Evolutionary conservation across 352 stramenopile genomes (phyloP), one percentile per base, ranked within the genome.

Genomic region (Pythium sp.): DNA sequence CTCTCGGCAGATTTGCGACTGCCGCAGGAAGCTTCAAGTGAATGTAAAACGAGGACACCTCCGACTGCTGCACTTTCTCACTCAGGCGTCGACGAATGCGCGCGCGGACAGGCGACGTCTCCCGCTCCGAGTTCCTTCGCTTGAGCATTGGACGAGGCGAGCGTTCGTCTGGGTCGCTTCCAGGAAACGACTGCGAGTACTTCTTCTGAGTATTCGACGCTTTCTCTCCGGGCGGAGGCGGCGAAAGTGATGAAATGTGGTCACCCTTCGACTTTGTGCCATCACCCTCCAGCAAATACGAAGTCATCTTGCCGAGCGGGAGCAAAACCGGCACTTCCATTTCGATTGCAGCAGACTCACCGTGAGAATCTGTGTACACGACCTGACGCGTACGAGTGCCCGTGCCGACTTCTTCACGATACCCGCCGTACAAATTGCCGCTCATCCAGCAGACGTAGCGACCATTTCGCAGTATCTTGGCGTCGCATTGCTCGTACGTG

Each of bases 311-410:
- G 5, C 86, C 86, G 2, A 93, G 64, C 0, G 86, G 86, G 20
- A 93, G 61, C 61, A 89, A 71, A 9, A 90, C 77, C 0, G 86
- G 86, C 9, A 93, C 83, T 47, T 93, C 86, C 82, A 93, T 93
- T 26, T 92, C 82, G 32, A 93, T 78, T 1, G 73, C 72, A 26
- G 43, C 80, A 12, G 78, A 72, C 26, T 90, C 81, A 7, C 83
- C 83, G 24, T 89, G 73, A 0, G 68, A 62, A 58, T 88, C 78
- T 32, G 79, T 83, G 64, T 84, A 93, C 53, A 91, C 62, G 15
- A 93, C 46, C 36, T 79, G 76, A 30, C 86, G 82, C 18, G 72
- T 87, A 59, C 86, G 76, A 18, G 82, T 79, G n/a, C 81, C 81
- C 1, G 86, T 93, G 8, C 86, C 86, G 14, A 70, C 77, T 68